Percentiles rank a stretch among this genome's conserved stretches.
Conservation (phyloP, 305 asterid species). For the Nicotiana rustica region DNA sequence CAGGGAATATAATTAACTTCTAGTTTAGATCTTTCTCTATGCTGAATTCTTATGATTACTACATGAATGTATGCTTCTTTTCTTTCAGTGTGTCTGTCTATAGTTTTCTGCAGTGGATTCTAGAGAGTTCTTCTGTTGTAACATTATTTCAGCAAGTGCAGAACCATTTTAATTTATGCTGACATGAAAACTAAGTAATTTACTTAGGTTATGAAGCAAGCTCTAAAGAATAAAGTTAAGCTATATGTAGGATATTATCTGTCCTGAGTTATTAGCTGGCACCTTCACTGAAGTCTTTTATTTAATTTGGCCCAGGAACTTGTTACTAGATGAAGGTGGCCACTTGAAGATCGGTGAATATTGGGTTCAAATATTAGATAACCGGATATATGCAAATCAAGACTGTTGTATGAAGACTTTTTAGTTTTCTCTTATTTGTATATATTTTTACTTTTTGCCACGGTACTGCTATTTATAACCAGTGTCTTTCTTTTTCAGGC, state of each 20-base stretch:
- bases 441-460: not conserved
- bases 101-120: slow-evolving; percentile 16
- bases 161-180: no score
- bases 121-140: slow-evolving; percentile 13
- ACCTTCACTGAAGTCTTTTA: not conserved
- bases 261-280: not conserved
- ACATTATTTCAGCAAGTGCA: no score
- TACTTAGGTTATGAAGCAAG: slow-evolving; percentile 11
- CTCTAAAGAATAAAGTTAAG: not conserved
- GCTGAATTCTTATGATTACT: not conserved
- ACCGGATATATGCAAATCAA: slow-evolving; percentile 54
- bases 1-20: slow-evolving; percentile 10
- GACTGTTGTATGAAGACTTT: slow-evolving; percentile 47
- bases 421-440: slow-evolving; percentile 1
- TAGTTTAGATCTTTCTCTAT: not conserved
- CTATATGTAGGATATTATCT: not conserved
- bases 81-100: slow-evolving; percentile 8
- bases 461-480: not conserved
- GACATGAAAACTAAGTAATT: not conserved
- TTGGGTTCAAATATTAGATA: slow-evolving; percentile 71
- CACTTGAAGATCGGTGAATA: slow-evolving; percentile 71
- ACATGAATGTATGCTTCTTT: not conserved
- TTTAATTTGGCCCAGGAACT: slow-evolving; percentile 51
- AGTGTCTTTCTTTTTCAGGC: slow-evolving; percentile 43
- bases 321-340: slow-evolving; percentile 69